Evolutionary conservation across 176 grass and related monocot species (phyloP).

Genomic region (Oryza officinalis): DNA sequence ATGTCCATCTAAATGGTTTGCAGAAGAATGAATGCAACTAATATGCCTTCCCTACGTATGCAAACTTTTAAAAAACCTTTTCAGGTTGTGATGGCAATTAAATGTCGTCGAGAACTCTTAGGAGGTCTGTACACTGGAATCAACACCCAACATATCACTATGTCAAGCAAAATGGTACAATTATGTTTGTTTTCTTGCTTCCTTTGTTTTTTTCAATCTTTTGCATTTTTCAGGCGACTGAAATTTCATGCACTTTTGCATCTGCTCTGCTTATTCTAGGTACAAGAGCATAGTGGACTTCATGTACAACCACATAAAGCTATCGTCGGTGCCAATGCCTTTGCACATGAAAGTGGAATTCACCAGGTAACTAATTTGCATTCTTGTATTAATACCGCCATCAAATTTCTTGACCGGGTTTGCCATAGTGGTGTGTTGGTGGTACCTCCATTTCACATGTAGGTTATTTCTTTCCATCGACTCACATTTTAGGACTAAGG

Average conservation of each 20-base stretch:
- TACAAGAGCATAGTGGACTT: constrained; percentile 96
- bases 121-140: constrained; percentile 88
- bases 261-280: constrained; percentile 53
- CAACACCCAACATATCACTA: constrained; percentile 76
- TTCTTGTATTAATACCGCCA: not conserved
- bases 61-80: not conserved
- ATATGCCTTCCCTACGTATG: not conserved
- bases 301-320: constrained; percentile 93
- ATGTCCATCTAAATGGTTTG: not conserved
- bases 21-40: not conserved
- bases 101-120: constrained; percentile 77
- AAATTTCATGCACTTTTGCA: not conserved
- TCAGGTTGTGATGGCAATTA: constrained; percentile 93
- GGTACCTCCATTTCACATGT: not conserved
- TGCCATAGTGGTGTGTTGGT: not conserved
- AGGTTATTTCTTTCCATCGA: not conserved
- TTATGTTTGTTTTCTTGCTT: constrained; percentile 14
- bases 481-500: not conserved
- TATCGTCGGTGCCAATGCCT: constrained; percentile 99
- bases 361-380: constrained; percentile 68
- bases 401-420: not conserved
- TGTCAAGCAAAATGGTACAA: constrained; percentile 93
- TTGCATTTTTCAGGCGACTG: constrained; percentile 18
- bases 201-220: not conserved
- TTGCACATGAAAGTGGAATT: constrained; percentile 99